Evolutionary conservation across 2,329 filamentous ascomycete species (phyloP).

Genomic region (Arthrobotrys iridis): DNA sequence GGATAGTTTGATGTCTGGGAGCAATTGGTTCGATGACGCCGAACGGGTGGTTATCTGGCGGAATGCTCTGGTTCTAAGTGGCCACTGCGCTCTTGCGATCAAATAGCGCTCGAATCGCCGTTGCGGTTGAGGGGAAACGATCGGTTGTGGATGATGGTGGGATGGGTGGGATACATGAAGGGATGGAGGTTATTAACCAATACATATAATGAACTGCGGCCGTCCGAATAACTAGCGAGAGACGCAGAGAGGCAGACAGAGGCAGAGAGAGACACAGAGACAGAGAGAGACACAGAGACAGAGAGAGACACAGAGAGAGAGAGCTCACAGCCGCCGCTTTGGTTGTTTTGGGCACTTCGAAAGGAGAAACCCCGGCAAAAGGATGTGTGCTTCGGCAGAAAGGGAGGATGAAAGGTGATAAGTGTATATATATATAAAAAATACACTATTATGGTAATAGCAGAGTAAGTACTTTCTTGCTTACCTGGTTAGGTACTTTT

Average conservation of each 20-base stretch:
- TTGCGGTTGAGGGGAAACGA: slow-evolving; percentile 14
- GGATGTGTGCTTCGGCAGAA: background rate
- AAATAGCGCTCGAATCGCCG: slow-evolving; percentile 45
- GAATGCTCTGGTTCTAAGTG: slow-evolving; percentile 39
- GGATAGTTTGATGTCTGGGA: slow-evolving; percentile 24
- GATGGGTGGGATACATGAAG: background rate
- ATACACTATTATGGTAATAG: background rate
- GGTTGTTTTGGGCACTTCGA: background rate
- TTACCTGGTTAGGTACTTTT: no score
- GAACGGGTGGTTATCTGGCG: slow-evolving; percentile 7
- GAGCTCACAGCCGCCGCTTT: background rate
- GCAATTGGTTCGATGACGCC: background rate
- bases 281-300: no score
- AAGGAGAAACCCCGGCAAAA: background rate
- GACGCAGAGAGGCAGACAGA: no score
- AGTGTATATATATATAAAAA: slow-evolving; percentile 1
- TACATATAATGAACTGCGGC: no score
- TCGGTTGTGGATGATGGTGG: slow-evolving; percentile 1
- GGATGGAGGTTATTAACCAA: no score
- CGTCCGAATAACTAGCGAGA: no score
- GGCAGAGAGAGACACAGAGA: background rate
- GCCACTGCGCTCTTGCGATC: slow-evolving; percentile 29
- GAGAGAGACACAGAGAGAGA: background rate
- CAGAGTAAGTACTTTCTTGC: no score
- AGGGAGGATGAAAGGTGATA: background rate